Evolutionary conservation across 495 filamentous ascomycete genomes (phyloP), one percentile per base, ranked within the genome.

Genomic region (Penicillium manginii): DNA sequence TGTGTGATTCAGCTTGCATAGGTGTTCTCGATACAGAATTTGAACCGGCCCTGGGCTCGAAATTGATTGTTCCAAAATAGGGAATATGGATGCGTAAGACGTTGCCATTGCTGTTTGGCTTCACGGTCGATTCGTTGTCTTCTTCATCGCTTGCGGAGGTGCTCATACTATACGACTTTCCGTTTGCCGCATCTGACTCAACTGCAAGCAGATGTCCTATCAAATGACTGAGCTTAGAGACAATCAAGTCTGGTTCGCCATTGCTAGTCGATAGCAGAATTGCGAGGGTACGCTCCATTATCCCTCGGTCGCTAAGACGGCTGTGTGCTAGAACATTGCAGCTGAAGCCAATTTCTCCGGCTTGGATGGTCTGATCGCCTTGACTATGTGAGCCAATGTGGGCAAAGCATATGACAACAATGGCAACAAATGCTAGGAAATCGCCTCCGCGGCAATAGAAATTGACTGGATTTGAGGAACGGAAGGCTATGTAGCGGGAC

Each of bases 391-490:
- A 64, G 37, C 71, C 62, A 14, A 74, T 58, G 45, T 74, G 62
- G 1, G 63, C 61, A 23, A 72, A 48, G 10, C 65, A 65, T 22
- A 74, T 32, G 15, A 79, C 61, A 21, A 75, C 69, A 6, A 81
- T 72, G 1, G 76, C 73, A 2, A 78, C 77, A 57, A 83, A 81
- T 11, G 70, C 79, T 43, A 80, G 70, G 50, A 80, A 84, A 49
- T 85, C 82, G 11, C 75, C 60, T 8, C 78, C 66, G 50, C 82
- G 80, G 65, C 81, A 84, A 58, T 74, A 72, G 55, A 73, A 73
- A 14, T 69, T 56, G 3, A 54, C 60, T 2, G 54, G 47, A 21
- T 59, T 59, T 22, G 42, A 64, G n/a, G n/a, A 55, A 11, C 62
- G 61, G 29, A 57, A 61, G 7, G 50, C 54, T 43, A 57, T 31